Evolutionary conservation across 1,284 basidiomycete genomes (phyloP), one percentile per base, ranked within the genome.

Genomic region (Bjerkandera adusta): DNA sequence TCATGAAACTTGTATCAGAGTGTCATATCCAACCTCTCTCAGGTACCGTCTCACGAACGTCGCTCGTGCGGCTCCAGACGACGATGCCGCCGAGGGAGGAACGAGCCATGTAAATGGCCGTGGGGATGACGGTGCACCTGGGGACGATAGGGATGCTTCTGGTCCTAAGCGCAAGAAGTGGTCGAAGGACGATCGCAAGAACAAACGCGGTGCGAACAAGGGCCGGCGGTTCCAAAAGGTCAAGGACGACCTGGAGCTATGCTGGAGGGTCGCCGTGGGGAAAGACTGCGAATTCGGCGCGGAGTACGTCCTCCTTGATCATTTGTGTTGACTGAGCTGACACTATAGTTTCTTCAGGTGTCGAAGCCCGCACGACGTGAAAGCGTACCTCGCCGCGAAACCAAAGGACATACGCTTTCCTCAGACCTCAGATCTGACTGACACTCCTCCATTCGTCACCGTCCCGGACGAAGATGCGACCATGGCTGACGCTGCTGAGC

Each of bases 351-450:
- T n/a, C 20, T 37, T 5, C 52, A 90, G 86, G 47, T 97, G 95
- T 61, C 80, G 84, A 27, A 89, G 81, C 60, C 85, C 81, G 3
- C 96, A 98, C 64, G 86, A 92, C 57, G 72, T 95, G 50, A 57
- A 71, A 2, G 73, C 71, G 3, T 98, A 97, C 66, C 79, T 97
- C 27, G 73, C 73, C 13, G 75, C 75, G 1, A 97, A 97, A 68
- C 79, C 85, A 0, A 68, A 62, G 40, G 94, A 97, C 61, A 72
- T 96, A 18, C 75, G 70, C 37, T 77, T 86, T 40, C 78, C 81
- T 4, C 57, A 68, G 4, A 41, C 67, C 0, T 60, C 68, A 5
- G 68, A 71, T 36, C 67, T 84, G 24, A 60, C 66, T 26, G 48
- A 59, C 20, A 66, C 75, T 10, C 84, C 83, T 78, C 57, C 83